Percentiles rank a stretch among this genome's conserved stretches.
phyloP scores from a whole-genome alignment of 352 stramenopile species.

The Pythium aquatile region DNA sequence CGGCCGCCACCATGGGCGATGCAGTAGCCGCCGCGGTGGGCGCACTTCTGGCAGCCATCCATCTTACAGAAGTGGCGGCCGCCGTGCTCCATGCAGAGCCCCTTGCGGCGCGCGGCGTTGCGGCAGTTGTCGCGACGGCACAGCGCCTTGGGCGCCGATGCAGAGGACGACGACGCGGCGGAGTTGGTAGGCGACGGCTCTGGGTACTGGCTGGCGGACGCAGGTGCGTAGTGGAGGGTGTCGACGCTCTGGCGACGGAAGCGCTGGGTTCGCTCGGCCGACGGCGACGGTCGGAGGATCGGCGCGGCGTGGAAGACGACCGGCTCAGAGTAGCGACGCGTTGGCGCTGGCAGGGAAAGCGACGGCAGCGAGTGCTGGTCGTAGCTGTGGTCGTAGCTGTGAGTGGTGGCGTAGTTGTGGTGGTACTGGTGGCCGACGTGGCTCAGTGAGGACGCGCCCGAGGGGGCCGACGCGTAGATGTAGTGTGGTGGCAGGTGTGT shows the following conservation, averaged over 20 bases:
- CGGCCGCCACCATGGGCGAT: slow-evolving; percentile 79
- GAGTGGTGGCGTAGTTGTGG: slow-evolving; percentile 4
- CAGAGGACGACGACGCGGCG: slow-evolving; percentile 26
- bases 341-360: slow-evolving; percentile 4
- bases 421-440: slow-evolving; percentile 12
- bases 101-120: slow-evolving; percentile 73
- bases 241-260: slow-evolving; percentile 19
- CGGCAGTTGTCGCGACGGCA: slow-evolving; percentile 71
- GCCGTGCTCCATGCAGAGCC: slow-evolving; percentile 86
- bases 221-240: slow-evolving; percentile 6
- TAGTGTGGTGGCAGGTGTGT: background rate
- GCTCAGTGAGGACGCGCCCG: background rate
- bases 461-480: background rate
- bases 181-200: slow-evolving; percentile 25
- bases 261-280: slow-evolving; percentile 10
- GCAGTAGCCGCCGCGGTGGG: slow-evolving; percentile 77
- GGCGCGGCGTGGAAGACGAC: slow-evolving; percentile 1
- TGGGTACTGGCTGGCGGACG: background rate
- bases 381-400: slow-evolving; percentile 11
- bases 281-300: background rate
- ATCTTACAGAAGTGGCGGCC: slow-evolving; percentile 87
- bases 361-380: slow-evolving; percentile 13
- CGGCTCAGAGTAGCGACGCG: slow-evolving; percentile 26
- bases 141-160: slow-evolving; percentile 26
- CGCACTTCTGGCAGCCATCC: slow-evolving; percentile 78